A percentile compares a stretch with the other conserved stretches of the same genome.
phyloP scores from a whole-genome alignment of 148 eudicot genomes.

The Bassia scoparia region DNA sequence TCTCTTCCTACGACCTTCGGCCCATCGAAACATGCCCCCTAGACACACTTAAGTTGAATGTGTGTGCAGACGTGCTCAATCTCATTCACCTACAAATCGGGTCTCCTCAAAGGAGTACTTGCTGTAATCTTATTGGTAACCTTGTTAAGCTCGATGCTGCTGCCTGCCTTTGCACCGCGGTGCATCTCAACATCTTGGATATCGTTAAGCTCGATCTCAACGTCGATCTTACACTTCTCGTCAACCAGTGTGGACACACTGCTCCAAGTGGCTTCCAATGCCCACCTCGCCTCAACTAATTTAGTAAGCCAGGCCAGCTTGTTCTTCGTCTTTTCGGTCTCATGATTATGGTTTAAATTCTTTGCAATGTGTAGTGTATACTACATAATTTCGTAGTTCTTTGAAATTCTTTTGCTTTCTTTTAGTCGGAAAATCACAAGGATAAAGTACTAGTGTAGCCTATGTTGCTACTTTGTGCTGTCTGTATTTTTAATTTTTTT shows the following conservation, averaged over 20 bases:
- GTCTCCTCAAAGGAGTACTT: not conserved
- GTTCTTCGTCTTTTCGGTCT: no score
- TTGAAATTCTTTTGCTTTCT: no score
- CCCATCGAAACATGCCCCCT: not conserved
- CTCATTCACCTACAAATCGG: not conserved
- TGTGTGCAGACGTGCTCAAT: not conserved
- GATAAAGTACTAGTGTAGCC: no score
- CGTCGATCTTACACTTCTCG: not conserved
- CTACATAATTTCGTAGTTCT: no score
- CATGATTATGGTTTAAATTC: no score
- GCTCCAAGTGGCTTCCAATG: not conserved
- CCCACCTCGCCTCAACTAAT: not conserved
- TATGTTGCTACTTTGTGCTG: no score
- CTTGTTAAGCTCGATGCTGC: not conserved
- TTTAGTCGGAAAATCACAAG: no score
- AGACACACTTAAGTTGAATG: not conserved
- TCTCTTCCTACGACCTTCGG: not conserved
- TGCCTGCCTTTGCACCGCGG: no score
- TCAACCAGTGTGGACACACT: no score
- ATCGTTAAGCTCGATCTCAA: not conserved
- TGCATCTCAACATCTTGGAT: not conserved
- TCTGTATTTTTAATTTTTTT: no score
- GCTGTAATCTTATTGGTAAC: not conserved
- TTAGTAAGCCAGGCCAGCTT: no score
- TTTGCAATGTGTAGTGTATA: no score